Base-by-base conservation (phyloP, 129 eudicot genomes). In the Calendula officinalis region DNA sequence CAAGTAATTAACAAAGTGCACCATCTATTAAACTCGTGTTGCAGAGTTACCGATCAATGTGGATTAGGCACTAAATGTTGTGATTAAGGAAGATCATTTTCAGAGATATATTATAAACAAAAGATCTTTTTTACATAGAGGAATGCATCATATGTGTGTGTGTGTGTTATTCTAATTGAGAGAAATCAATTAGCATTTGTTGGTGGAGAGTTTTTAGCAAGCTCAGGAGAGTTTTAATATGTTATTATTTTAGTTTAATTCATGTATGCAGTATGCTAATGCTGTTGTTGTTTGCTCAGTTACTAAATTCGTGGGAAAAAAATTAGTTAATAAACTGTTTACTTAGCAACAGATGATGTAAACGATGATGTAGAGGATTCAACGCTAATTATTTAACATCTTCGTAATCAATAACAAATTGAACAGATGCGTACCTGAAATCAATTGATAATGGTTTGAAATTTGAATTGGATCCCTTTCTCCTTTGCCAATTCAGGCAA, bases 1-100 rank as follows among this genome's bases (percentile, higher is more conserved):
- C 62, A 40, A 59, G 51, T 15, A 8, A 50, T 54, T 48, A 15
- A 39, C 52, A 67, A 54, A 33, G 59, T 56, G 47, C 35, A 34
- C 54, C 63, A 11, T 4, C 13, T 14, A 45, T 63, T 34, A 13
- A 46, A 33, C 6, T 17, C 35, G 17, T 5, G 38, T 60, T 41
- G 49, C 51, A 40, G 6, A 22, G 9, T 41, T 16, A 40, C 17
- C 35, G 32, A 39, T 39, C 41, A 6, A 13, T 1, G 56, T 46
- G 33, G 8, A 34, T 15, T 13, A 63, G 33, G 53, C 3, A 11
- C 41, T 7, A 35, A 9, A 16, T n/a, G 15, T 63, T 63, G 43
- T 40, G 41, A 30, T 6, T 11, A 38, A 3, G 3, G 46, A 7
- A 16, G 11, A 37, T 14, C 60, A 39, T 6, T 30, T 41, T 14